These are phyloP conservation scores for Rhizophora apiculata DNA, from an alignment of 345 rosid species.

Conservation along the genomic window DNA sequence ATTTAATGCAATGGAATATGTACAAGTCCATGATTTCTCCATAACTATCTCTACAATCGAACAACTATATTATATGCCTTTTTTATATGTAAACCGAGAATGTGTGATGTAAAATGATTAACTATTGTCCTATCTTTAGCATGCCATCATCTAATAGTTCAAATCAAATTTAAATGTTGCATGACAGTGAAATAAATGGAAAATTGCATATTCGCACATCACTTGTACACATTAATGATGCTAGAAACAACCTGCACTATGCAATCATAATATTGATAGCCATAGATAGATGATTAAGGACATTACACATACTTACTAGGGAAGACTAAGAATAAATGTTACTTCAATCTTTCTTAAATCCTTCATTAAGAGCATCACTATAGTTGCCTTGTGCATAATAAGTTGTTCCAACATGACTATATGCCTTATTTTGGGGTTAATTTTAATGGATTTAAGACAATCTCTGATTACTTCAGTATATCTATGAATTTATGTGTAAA, in stretches of 20 bases:
- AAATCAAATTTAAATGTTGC: too few relatives aligned
- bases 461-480: constrained; percentile 65
- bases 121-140: too few relatives aligned
- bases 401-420: constrained; percentile 81
- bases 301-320: neutral
- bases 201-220: too few relatives aligned
- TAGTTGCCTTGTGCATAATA: constrained; percentile 76
- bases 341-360: constrained; percentile 72
- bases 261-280: neutral
- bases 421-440: constrained; percentile 79
- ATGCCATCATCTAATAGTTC: neutral
- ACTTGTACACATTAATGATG: too few relatives aligned
- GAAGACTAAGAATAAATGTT: constrained; percentile 10
- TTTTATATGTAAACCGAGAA: neutral
- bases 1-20: too few relatives aligned
- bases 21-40: too few relatives aligned
- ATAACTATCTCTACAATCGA: too few relatives aligned
- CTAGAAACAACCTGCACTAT: too few relatives aligned
- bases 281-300: neutral
- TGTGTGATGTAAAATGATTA: too few relatives aligned
- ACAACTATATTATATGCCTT: too few relatives aligned
- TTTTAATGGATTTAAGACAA: constrained; percentile 70
- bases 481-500: constrained; percentile 65
- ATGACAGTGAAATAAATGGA: too few relatives aligned
- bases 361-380: constrained; percentile 73